Conservation (phyloP, 2,329 filamentous ascomycete genomes). For the Botrytis byssoidea region DNA sequence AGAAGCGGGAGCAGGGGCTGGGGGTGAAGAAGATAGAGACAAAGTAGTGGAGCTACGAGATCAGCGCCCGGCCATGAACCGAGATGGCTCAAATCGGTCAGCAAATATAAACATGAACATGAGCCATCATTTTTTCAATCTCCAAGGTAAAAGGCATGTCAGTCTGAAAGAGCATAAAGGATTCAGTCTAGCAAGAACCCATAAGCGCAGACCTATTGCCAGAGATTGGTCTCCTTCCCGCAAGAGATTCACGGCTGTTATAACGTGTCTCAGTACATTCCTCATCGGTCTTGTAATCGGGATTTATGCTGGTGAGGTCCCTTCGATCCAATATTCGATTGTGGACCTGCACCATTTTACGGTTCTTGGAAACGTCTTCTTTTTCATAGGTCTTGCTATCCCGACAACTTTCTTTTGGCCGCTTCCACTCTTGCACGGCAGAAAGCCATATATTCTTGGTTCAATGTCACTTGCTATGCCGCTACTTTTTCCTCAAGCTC, state of each 20-base stretch:
- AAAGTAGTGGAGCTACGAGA: slow-evolving; percentile 7
- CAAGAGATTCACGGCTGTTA: slow-evolving; percentile 66
- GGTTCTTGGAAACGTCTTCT: slow-evolving; percentile 70
- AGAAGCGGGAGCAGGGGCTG: neutral
- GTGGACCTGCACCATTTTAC: slow-evolving; percentile 65
- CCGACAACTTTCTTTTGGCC: slow-evolving; percentile 73
- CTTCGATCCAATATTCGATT: slow-evolving; percentile 76
- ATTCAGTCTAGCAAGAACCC: slow-evolving; percentile 54
- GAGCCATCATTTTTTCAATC: slow-evolving; percentile 38
- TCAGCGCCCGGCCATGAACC: neutral
- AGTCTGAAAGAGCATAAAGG: slow-evolving; percentile 49
- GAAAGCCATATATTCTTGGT: slow-evolving; percentile 73
- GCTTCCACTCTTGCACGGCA: slow-evolving; percentile 69
- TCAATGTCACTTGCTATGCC: slow-evolving; percentile 69
- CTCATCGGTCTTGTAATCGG: slow-evolving; percentile 69
- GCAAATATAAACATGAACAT: slow-evolving; percentile 22
- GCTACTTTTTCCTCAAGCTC: slow-evolving; percentile 72
- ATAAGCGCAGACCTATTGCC: slow-evolving; percentile 64
- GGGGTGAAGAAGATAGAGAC: slow-evolving; percentile 10
- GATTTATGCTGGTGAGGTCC: slow-evolving; percentile 75
- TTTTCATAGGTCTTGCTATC: slow-evolving; percentile 69
- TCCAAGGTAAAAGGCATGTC: slow-evolving; percentile 53
- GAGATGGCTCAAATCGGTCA: slow-evolving; percentile 22
- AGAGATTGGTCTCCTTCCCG: slow-evolving; percentile 67
- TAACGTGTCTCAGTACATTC: slow-evolving; percentile 71